Evolutionary conservation across 441 rosid genomes (phyloP), one percentile per base, ranked within the genome.

Genomic region (Bocquillonia castaneifolia): DNA sequence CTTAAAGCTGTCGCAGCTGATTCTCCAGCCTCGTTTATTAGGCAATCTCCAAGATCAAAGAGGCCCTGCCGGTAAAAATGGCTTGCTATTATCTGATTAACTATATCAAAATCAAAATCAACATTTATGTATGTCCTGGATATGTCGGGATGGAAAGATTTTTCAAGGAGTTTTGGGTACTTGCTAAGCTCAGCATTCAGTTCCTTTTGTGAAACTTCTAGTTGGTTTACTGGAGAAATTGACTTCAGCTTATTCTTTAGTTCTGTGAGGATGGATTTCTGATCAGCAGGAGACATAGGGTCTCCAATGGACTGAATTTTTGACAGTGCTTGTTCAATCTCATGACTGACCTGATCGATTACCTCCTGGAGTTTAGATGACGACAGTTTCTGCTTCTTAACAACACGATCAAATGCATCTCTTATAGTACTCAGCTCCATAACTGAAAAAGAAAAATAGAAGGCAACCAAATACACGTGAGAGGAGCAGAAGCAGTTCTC

Each of bases 41-140:
- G 71, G 75, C 79, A 77, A 74, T 88, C 93, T 68, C 95, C 90
- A 56, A 88, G 66, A 65, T 88, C 90, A 72, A 91, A 87, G 80
- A 83, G 78, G 39, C 95, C 91, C 59, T 80, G 82, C 77, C 81
- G 77, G 75, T 91, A 87, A 44, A 86, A 80, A 71, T 87, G 89
- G 68, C 61, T 69, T 5, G 82, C 82, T 79, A 86, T 75, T 63
- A 91, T 83, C 79, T 87, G 80, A 74, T 84, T 82, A 64, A 90
- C 83, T 40, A 74, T 54, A 50, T 75, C 75, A 68, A 66, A 55
- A 69, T 88, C 86, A 60, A 83, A 82, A 44, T 87, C 95, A 58
- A 81, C 76, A 74, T 67, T 81, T 73, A 80, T 83, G 69, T 81
- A 81, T 23, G 91, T 82, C 72, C 70, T 76, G 53, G 93, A 82